These are phyloP conservation scores for Backusella psychrophila DNA, from an alignment of 192 early-diverging fungal genomes.

Conservation along the genomic window DNA sequence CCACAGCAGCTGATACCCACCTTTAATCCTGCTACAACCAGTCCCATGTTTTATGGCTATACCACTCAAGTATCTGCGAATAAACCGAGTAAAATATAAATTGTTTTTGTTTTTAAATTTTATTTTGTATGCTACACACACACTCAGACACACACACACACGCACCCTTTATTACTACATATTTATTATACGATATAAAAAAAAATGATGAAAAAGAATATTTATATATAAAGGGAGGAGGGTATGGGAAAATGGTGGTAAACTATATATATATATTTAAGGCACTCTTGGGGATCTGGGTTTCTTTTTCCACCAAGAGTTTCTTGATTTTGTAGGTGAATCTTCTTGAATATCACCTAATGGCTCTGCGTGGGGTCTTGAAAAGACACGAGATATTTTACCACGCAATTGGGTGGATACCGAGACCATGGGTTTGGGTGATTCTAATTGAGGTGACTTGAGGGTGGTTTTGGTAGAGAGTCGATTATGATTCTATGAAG, in stretches of 20 bases:
- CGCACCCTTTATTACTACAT: background rate
- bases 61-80: background rate
- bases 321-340: constrained; percentile 3
- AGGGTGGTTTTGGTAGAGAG: background rate
- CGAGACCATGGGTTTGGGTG: constrained; percentile 9
- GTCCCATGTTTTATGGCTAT: constrained; percentile 29
- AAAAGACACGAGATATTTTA: constrained; percentile 7
- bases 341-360: constrained; percentile 6
- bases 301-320: constrained; percentile 13
- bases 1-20: background rate
- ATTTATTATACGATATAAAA: background rate
- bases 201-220: background rate
- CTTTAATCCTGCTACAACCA: constrained; percentile 21
- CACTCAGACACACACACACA: no score
- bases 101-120: background rate
- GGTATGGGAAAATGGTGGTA: background rate
- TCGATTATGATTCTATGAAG: background rate
- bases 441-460: background rate
- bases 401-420: constrained; percentile 22
- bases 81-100: constrained; percentile 5
- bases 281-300: background rate
- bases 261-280: background rate
- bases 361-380: background rate
- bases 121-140: background rate
- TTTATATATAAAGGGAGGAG: background rate